phyloP scores from a whole-genome alignment of 495 filamentous ascomycete species.

The Letharia lupina region DNA sequence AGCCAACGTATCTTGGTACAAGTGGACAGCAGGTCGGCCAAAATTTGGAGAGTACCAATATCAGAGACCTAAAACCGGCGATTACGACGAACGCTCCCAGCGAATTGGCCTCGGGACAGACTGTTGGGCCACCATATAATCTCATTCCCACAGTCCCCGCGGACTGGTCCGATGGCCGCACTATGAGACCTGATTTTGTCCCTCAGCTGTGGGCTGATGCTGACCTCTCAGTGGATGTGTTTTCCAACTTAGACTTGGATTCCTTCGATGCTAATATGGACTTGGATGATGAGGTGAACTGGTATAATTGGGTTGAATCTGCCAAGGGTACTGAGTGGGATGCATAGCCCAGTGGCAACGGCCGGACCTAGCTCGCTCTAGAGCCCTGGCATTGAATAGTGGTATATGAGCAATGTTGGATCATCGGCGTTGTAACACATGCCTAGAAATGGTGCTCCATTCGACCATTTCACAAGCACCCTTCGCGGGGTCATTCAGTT shows the following conservation, averaged over 20 bases:
- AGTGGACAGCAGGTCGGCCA: slow-evolving; percentile 3
- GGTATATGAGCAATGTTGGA: slow-evolving; percentile 3
- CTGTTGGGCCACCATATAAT: slow-evolving; percentile 1
- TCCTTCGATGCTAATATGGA: slow-evolving; percentile 9
- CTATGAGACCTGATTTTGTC: not conserved
- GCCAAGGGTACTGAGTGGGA: slow-evolving; percentile 4
- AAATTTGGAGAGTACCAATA: slow-evolving; percentile 1
- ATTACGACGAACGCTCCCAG: not conserved
- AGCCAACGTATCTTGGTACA: not conserved
- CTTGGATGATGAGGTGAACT: slow-evolving; percentile 8
- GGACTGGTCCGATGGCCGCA: not conserved
- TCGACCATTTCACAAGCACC: not conserved
- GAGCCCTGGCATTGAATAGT: not conserved
- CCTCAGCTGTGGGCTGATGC: slow-evolving; percentile 9
- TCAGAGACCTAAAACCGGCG: not conserved
- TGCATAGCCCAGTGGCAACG: not conserved
- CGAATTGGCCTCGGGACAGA: not conserved
- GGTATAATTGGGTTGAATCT: slow-evolving; percentile 12
- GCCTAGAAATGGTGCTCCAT: not conserved
- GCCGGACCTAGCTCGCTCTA: not conserved
- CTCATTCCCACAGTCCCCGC: not conserved
- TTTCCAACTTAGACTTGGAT: slow-evolving; percentile 3
- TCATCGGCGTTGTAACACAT: not conserved
- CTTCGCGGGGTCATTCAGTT: not conserved
- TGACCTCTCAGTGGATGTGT: not conserved